Evolutionary conservation across 768 basidiomycete genomes (phyloP).

Genomic region (Floccularia luteovirens): DNA sequence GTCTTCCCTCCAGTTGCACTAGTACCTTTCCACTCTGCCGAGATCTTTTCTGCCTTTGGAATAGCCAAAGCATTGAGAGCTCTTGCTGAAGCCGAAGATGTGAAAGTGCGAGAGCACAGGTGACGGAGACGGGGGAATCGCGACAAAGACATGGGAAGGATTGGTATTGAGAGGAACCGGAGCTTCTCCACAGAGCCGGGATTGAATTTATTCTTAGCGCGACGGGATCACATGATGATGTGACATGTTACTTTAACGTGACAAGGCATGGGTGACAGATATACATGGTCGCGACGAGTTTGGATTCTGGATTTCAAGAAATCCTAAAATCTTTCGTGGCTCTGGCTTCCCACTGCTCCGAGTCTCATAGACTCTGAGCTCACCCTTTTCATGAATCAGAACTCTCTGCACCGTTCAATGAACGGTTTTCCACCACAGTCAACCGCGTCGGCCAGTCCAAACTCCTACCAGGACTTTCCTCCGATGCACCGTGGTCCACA

Average conservation of each 20-base stretch:
- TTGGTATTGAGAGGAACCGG: constrained; percentile 2
- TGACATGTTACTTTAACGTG: no score
- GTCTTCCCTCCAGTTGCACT: constrained; percentile 79
- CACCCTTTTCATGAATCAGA: constrained; percentile 15
- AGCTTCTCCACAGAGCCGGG: not conserved
- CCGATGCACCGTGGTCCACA: constrained; percentile 12
- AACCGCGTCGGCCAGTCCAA: constrained; percentile 26
- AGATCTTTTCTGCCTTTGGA: constrained; percentile 61
- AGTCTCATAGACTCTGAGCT: no score
- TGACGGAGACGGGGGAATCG: constrained; percentile 22
- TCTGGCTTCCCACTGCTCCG: no score
- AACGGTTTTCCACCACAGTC: constrained; percentile 22
- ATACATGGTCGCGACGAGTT: constrained; percentile 3
- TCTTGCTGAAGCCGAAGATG: constrained; percentile 36
- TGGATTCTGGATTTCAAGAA: no score
- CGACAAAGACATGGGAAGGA: constrained; percentile 21
- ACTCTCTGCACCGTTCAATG: constrained; percentile 11
- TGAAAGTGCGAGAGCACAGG: constrained; percentile 24
- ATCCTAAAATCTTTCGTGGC: no score
- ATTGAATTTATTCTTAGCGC: constrained; percentile 1
- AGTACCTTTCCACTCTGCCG: constrained; percentile 81
- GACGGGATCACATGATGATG: constrained; percentile 13
- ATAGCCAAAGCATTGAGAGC: constrained; percentile 49
- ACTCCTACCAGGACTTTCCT: constrained; percentile 19
- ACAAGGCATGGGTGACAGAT: constrained; percentile 4